Base-by-base conservation (phyloP, 1,284 basidiomycete genomes). In the Naganishia sp. region DNA sequence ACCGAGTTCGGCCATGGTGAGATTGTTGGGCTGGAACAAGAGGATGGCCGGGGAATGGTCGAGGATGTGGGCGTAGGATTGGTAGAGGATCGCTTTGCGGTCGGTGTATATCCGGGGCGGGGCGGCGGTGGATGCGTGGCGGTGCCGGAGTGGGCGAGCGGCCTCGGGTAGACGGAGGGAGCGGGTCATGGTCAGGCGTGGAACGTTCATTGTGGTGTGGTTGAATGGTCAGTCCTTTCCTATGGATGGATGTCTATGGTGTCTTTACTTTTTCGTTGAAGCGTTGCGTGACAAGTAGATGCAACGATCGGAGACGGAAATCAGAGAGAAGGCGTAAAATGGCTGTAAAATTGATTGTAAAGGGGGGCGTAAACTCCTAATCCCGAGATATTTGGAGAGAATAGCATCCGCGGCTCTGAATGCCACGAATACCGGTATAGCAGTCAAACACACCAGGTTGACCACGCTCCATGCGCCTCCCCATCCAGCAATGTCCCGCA, bases 11-110 rank as follows among this genome's bases (percentile, higher is more conserved):
- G 71, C 68, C 0, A 76, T 76, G 4, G 73, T 68, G 45, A 82
- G 72, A 70, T 81, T 80, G 58, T 72, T 74, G 51, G 79, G 80
- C 31, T 77, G 73, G 71, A 82, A 80, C 50, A 82, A 71, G 13
- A 82, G 71, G 62, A 81, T 74, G 43, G 81, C 69, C 15, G 75
- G 68, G 46, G 76, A 77, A 7, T 67, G 57, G 4, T 69, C 45
- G 47, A 82, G 69, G n/a, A 82, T 73, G 67, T 80, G 75, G 51
- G 63, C 62, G 70, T 81, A 81, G 55, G 75, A 73, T 25, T 72
- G 66, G 72, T 75, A 77, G 39, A 81, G 72, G 68, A 77, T 77
- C 23, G 74, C 70, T 71, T 82, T 82, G 63, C 80, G 75, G 25
- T 72, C 69, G 43, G 74, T 70, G 70, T 74, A 79, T 53, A 74